Evolutionary conservation across 2,329 filamentous ascomycete species (phyloP).

Genomic region (Fusarium compactum): DNA sequence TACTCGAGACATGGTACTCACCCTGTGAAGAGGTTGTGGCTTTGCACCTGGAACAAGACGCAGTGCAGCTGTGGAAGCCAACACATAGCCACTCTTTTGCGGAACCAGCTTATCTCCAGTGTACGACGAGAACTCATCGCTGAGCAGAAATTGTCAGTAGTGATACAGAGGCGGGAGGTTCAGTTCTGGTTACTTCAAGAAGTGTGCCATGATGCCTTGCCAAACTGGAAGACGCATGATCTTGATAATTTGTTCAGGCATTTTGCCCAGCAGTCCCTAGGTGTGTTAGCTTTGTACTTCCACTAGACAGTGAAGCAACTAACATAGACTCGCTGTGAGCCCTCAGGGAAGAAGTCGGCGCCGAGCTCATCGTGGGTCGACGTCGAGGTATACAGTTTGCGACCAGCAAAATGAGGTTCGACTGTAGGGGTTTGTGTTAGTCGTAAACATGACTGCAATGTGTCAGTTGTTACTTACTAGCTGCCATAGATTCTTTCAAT

Average conservation of each 20-base stretch:
- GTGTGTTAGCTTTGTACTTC: neutral
- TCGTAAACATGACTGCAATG: accelerated
- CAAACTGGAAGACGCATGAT: neutral
- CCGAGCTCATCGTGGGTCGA: neutral
- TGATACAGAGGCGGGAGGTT: accelerated
- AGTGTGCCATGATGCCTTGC: neutral
- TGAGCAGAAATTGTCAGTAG: neutral
- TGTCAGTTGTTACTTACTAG: neutral
- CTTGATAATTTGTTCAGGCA: neutral
- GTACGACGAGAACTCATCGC: neutral
- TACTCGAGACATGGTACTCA: neutral
- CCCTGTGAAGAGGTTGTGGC: neutral
- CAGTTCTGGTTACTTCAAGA: neutral
- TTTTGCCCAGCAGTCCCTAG: neutral
- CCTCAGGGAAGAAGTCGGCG: neutral
- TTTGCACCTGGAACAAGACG: neutral
- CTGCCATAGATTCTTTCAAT: neutral
- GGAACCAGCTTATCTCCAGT: neutral
- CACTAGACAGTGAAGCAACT: accelerated
- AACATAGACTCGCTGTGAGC: neutral
- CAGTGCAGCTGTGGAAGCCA: neutral
- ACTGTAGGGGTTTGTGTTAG: neutral
- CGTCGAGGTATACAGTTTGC: neutral
- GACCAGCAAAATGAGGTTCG: neutral
- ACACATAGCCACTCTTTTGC: conserved; percentile 1